Evolutionary conservation across 768 basidiomycete species (phyloP), one percentile per base, ranked within the genome.

Genomic region (Leccinum disarticulatum): DNA sequence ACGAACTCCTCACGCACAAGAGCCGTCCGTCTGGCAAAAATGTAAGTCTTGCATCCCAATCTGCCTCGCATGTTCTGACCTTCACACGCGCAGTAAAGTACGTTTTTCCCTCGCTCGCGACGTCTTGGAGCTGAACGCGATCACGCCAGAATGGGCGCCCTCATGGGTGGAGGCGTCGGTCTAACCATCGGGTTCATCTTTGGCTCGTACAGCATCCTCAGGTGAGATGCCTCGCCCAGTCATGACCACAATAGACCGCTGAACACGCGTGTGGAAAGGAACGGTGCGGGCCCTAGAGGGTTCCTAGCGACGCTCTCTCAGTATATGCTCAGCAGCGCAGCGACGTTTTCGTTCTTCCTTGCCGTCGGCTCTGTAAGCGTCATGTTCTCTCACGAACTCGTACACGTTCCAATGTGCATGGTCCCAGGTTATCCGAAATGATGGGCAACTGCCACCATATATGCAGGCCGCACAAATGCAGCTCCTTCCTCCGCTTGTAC

Each of bases 111-210:
- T 17, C 57, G 25, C 56, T 46, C 50, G 52, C 47, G 51, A 47
- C 22, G 36, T 63, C 27, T n/a, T 51, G 31, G 22, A 15, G 51
- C 60, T 63, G 6, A 66, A 54, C 17, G 7, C 36, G 35, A 56
- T 58, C 51, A 41, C 60, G 60, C n/a, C 65, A 93, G 92, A 74
- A 94, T 94, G 92, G 92, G 92, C 66, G 93, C 92, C 49, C 75
- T 92, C 59, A 93, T 93, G 91, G 92, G 92, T 57, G 91, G 88
- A 66, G 92, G 93, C 59, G 95, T 98, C 56, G 96, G 96, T 13
- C 82, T 97, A 50, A 96, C 95, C 35, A 97, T 98, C 70, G 96
- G 97, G 17, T 98, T 98, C 77, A 87, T 99, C 61, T 98, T 98
- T 69, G 96, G 96, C 47, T 87, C 89, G 28, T 97, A 90, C 80